phyloP scores from a whole-genome alignment of 495 filamentous ascomycete genomes.

The Apiosordaria backusii region DNA sequence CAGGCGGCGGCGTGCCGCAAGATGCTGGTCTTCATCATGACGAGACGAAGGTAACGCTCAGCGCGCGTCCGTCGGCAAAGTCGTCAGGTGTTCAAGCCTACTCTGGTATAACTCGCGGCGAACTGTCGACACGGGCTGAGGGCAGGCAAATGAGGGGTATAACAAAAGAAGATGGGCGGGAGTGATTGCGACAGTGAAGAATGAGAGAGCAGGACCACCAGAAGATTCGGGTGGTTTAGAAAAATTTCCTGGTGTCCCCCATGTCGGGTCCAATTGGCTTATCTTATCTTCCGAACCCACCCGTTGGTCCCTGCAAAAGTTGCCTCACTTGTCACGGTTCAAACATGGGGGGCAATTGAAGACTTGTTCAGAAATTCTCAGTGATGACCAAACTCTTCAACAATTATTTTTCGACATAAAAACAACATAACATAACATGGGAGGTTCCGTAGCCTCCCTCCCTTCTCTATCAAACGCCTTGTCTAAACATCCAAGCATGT shows the following conservation, averaged over 20 bases:
- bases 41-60: conserved; percentile 9
- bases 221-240: neutral
- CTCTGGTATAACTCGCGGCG: neutral
- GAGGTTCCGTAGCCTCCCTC: neutral
- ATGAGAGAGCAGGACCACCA: neutral
- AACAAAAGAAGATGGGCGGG: neutral
- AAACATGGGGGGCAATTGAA: neutral
- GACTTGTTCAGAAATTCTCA: neutral
- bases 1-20: conserved; percentile 29
- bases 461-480: neutral
- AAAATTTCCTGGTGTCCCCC: neutral
- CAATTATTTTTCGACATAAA: neutral
- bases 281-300: neutral
- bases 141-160: neutral
- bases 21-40: conserved; percentile 32
- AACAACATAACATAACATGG: neutral
- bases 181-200: neutral
- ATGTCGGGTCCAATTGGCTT: neutral
- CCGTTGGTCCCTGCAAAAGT: neutral
- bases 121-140: neutral
- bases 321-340: neutral
- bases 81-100: neutral
- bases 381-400: neutral
- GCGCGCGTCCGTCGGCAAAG: neutral
- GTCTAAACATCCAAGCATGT: neutral